These are phyloP conservation scores for Fusarium lateritium DNA, from an alignment of 2,329 filamentous ascomycete species.

Conservation along the genomic window DNA sequence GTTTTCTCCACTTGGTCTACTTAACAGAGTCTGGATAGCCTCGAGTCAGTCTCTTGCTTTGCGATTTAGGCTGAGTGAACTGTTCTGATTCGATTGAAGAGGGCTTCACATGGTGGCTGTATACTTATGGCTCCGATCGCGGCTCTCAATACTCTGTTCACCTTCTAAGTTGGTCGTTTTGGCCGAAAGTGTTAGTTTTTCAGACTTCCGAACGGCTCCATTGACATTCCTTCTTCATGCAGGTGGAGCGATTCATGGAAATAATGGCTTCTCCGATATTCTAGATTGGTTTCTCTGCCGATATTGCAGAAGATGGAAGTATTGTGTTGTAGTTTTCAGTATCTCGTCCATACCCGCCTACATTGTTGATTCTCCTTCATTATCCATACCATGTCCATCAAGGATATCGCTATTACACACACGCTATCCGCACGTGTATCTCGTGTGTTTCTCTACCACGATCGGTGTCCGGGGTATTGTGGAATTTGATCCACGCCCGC, in stretches of 20 bases:
- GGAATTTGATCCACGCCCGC: slow-evolving; percentile 1
- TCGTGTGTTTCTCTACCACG: background rate
- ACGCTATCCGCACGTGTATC: background rate
- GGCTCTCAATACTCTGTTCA: slow-evolving; percentile 6
- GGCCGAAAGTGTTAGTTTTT: slow-evolving; percentile 10
- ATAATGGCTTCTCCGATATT: background rate
- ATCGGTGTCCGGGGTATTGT: slow-evolving; percentile 19
- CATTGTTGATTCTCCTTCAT: background rate
- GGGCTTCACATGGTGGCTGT: slow-evolving; percentile 17
- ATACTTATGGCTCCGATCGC: slow-evolving; percentile 5
- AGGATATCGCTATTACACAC: background rate
- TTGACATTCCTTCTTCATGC: slow-evolving; percentile 26
- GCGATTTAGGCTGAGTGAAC: background rate
- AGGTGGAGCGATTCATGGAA: slow-evolving; percentile 10
- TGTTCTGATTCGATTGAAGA: slow-evolving; percentile 17
- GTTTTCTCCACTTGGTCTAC: slow-evolving; percentile 28
- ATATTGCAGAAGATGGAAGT: slow-evolving; percentile 1
- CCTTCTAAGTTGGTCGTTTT: slow-evolving; percentile 23
- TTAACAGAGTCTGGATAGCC: slow-evolving; percentile 18
- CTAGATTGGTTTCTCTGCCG: slow-evolving; percentile 4
- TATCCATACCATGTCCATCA: background rate
- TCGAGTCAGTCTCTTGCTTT: slow-evolving; percentile 31
- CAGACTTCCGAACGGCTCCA: background rate
- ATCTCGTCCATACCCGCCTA: slow-evolving; percentile 1
- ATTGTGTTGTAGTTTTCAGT: background rate